Conservation (phyloP, 2,329 filamentous ascomycete genomes). For the Alternaria infectoria region DNA sequence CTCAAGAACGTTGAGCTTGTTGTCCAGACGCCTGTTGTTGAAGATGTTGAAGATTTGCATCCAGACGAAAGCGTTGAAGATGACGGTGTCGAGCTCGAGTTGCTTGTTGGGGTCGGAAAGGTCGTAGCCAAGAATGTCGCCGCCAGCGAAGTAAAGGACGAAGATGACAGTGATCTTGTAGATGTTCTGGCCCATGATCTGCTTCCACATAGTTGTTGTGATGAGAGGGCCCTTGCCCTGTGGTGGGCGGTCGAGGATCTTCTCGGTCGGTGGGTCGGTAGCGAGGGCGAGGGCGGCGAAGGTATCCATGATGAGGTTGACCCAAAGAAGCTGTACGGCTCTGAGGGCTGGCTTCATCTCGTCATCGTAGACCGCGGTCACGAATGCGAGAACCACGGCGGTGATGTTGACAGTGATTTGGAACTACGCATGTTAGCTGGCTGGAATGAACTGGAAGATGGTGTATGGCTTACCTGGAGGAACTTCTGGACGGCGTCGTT, state of each 20-base stretch:
- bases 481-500: slow-evolving; percentile 99
- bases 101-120: slow-evolving; percentile 39
- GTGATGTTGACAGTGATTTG: slow-evolving; percentile 98
- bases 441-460: too few relatives aligned
- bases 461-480: slow-evolving; percentile 64
- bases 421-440: slow-evolving; percentile 57
- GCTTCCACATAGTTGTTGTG: slow-evolving; percentile 65
- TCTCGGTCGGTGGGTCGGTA: slow-evolving; percentile 94
- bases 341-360: slow-evolving; percentile 92
- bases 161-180: slow-evolving; percentile 67
- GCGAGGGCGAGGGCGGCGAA: slow-evolving; percentile 93
- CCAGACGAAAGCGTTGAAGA: slow-evolving; percentile 76
- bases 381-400: slow-evolving; percentile 95
- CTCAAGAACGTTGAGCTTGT: slow-evolving; percentile 67
- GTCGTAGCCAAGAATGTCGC: slow-evolving; percentile 61
- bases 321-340: slow-evolving; percentile 95
- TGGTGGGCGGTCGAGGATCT: slow-evolving; percentile 89
- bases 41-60: slow-evolving; percentile 76
- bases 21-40: slow-evolving; percentile 69
- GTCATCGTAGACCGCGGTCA: slow-evolving; percentile 84
- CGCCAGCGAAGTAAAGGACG: slow-evolving; percentile 66
- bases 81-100: slow-evolving; percentile 64
- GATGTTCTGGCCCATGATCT: slow-evolving; percentile 67
- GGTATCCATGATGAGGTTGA: slow-evolving; percentile 95
- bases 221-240: slow-evolving; percentile 88